These are phyloP conservation scores for Xylaria curta DNA, from an alignment of 495 filamentous ascomycete genomes.

Conservation along the genomic window DNA sequence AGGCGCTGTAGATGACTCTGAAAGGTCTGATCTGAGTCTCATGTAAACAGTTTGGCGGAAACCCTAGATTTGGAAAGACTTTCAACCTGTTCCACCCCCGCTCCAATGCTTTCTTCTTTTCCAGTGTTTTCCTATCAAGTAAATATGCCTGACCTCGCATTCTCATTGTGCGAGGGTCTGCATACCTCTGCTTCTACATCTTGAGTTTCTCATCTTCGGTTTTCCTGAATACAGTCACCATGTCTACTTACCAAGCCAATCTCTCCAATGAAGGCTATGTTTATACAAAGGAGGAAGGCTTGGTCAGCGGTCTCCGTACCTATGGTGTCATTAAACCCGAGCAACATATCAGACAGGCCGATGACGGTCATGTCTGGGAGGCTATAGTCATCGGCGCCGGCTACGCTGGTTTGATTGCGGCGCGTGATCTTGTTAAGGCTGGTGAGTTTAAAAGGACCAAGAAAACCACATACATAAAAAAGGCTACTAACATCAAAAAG, in stretches of 20 bases:
- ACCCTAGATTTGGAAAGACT: background rate
- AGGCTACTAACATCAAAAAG: conserved; percentile 6
- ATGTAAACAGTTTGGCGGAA: background rate
- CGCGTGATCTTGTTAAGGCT: conserved; percentile 32
- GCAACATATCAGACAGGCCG: background rate
- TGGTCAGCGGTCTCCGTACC: background rate
- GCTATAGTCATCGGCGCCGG: conserved; percentile 41
- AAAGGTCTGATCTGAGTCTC: background rate
- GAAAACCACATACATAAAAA: background rate
- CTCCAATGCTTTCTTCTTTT: background rate
- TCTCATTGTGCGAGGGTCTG: background rate
- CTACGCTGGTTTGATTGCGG: conserved; percentile 38
- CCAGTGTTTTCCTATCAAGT: background rate
- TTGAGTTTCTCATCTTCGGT: background rate
- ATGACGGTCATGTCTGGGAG: conserved; percentile 25
- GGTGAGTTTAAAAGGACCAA: conserved; percentile 21
- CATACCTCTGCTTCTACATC: background rate
- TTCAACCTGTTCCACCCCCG: background rate
- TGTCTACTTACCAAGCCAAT: background rate
- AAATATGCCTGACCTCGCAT: background rate
- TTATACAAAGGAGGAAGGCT: background rate
- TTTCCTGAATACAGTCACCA: background rate
- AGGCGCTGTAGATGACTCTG: background rate
- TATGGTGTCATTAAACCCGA: background rate
- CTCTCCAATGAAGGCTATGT: background rate